Percentiles rank a stretch among this genome's conserved stretches.
These are phyloP conservation scores for Tilletia horrida DNA, from an alignment of 1,284 basidiomycete genomes.

Conservation along the genomic window DNA sequence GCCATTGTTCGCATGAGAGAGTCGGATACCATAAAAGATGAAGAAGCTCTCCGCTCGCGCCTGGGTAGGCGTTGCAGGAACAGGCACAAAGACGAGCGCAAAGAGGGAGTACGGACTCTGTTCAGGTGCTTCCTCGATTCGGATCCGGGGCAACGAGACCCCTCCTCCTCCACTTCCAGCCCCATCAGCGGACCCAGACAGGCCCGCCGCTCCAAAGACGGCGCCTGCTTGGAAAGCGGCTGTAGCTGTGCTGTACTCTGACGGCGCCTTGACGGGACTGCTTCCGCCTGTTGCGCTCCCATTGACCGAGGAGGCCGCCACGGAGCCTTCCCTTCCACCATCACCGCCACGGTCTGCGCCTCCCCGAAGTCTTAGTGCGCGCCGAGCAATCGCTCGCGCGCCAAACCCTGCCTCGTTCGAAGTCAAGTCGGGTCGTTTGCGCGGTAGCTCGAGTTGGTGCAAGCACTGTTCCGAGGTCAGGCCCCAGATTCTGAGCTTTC, in stretches of 20 bases:
- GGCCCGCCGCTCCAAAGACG: background rate
- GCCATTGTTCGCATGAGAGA: conserved; percentile 23
- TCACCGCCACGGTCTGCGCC: background rate
- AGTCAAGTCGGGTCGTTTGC: background rate
- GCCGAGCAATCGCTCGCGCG: conserved; percentile 7
- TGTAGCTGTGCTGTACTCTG: conserved; percentile 15
- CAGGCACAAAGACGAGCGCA: conserved; percentile 42
- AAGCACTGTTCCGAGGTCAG: conserved; percentile 46
- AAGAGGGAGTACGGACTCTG: conserved; percentile 29
- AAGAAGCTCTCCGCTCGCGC: conserved; percentile 38
- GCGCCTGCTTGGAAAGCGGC: conserved; percentile 11
- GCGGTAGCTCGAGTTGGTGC: conserved; percentile 43
- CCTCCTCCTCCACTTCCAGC: background rate
- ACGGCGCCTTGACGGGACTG: background rate
- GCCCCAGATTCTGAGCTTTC: conserved; percentile 51
- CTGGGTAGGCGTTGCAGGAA: conserved; percentile 29
- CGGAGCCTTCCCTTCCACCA: conserved; percentile 1
- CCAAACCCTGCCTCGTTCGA: background rate
- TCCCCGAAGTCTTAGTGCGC: background rate
- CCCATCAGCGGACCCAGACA: background rate
- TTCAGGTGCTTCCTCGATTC: background rate
- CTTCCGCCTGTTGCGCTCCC: background rate
- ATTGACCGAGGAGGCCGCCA: background rate
- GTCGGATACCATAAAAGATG: conserved; percentile 44
- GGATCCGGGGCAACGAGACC: background rate